These are phyloP conservation scores for button mushroom (Agaricus bisporus) DNA, from an alignment of 768 basidiomycete genomes.

Conservation along the genomic window DNA sequence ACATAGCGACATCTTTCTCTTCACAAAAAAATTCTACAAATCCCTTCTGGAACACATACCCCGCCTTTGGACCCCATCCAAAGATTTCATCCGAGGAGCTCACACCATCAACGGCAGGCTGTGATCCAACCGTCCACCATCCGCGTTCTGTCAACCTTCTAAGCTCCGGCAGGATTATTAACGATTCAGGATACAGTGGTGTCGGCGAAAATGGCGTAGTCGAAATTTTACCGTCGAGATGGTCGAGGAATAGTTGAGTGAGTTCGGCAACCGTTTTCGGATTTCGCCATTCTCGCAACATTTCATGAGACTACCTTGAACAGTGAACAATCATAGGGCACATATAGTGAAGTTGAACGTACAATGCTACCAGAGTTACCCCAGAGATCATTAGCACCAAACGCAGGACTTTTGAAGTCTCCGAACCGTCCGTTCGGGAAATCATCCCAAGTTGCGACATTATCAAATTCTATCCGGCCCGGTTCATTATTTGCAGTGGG, in stretches of 20 bases:
- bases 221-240: slow-evolving; percentile 67
- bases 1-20: slow-evolving; percentile 43
- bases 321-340: background rate
- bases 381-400: slow-evolving; percentile 76
- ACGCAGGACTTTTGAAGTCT: slow-evolving; percentile 96
- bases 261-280: slow-evolving; percentile 64
- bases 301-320: slow-evolving; percentile 46
- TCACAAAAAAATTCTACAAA: slow-evolving; percentile 96
- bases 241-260: slow-evolving; percentile 70
- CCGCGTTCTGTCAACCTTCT: slow-evolving; percentile 69
- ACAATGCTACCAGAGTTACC: slow-evolving; percentile 62
- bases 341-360: slow-evolving; percentile 13
- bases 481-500: slow-evolving; percentile 48
- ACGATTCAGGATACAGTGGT: slow-evolving; percentile 78
- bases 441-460: slow-evolving; percentile 84
- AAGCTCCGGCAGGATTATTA: slow-evolving; percentile 71
- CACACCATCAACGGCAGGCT: slow-evolving; percentile 85
- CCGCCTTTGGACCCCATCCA: slow-evolving; percentile 91
- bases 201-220: slow-evolving; percentile 87
- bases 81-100: slow-evolving; percentile 70
- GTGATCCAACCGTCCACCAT: slow-evolving; percentile 97
- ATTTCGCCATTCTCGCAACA: slow-evolving; percentile 69
- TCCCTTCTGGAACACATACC: slow-evolving; percentile 95
- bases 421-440: slow-evolving; percentile 99
- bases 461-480: slow-evolving; percentile 69